Conservation (phyloP, 495 filamentous ascomycete species). For the Chaetomium tenue region DNA sequence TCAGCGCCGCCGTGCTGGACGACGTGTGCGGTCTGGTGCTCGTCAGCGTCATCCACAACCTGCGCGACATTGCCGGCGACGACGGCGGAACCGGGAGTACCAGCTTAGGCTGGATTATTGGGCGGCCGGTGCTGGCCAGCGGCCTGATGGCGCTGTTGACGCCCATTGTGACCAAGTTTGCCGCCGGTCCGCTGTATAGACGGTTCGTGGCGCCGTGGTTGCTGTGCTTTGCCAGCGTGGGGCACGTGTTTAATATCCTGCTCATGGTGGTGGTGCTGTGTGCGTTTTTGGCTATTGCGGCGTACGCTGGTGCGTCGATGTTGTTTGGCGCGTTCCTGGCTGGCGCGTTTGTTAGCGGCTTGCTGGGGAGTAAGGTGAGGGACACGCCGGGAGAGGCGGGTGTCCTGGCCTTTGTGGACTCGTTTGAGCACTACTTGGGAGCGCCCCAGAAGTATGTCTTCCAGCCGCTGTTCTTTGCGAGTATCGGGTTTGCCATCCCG, state of each 20-base stretch:
- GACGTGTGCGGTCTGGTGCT: slow-evolving; percentile 81
- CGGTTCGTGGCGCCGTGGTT: slow-evolving; percentile 11
- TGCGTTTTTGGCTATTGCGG: slow-evolving; percentile 29
- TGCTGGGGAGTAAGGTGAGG: slow-evolving; percentile 13
- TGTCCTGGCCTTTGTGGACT: slow-evolving; percentile 34
- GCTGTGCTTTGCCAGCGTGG: neutral
- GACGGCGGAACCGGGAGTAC: slow-evolving; percentile 5
- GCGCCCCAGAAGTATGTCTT: slow-evolving; percentile 55
- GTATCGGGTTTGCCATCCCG: slow-evolving; percentile 77
- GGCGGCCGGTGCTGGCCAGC: slow-evolving; percentile 31
- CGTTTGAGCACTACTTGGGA: slow-evolving; percentile 59
- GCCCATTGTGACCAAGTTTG: slow-evolving; percentile 25
- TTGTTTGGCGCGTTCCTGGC: slow-evolving; percentile 71
- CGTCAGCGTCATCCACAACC: slow-evolving; percentile 60
- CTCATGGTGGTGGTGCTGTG: slow-evolving; percentile 26
- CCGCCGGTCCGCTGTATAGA: slow-evolving; percentile 22
- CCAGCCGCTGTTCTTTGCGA: slow-evolving; percentile 76
- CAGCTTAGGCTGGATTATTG: slow-evolving; percentile 33
- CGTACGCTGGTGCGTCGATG: slow-evolving; percentile 60
- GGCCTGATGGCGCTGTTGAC: slow-evolving; percentile 29
- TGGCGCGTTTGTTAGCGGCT: slow-evolving; percentile 52
- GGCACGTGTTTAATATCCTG: slow-evolving; percentile 22
- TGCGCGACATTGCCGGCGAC: slow-evolving; percentile 36
- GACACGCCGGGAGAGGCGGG: slow-evolving; percentile 24
- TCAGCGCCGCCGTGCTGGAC: slow-evolving; percentile 76